Conservation (phyloP, 805 yeast genomes). For the Ogataea pignaliae region DNA sequence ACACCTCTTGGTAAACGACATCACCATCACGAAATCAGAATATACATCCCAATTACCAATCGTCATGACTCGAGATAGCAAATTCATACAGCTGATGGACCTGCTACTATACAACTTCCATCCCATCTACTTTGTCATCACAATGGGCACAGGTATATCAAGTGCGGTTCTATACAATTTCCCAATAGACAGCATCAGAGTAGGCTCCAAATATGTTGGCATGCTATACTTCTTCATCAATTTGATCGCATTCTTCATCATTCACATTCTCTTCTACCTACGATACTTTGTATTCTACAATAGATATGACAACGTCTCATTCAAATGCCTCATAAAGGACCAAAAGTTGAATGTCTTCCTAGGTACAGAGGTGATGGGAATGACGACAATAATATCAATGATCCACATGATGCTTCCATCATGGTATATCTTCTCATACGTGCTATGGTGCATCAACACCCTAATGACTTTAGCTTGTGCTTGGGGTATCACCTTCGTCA, state of each 20-base stretch:
- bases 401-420: slow-evolving; percentile 36
- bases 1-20: no score
- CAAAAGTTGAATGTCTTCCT: slow-evolving; percentile 54
- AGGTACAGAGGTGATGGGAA: slow-evolving; percentile 83
- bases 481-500: slow-evolving; percentile 54
- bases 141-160: slow-evolving; percentile 86
- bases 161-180: slow-evolving; percentile 56
- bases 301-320: slow-evolving; percentile 18
- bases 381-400: slow-evolving; percentile 58
- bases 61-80: neutral
- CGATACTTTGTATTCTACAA: slow-evolving; percentile 35
- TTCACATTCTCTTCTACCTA: slow-evolving; percentile 38
- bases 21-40: no score
- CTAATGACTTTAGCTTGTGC: slow-evolving; percentile 52
- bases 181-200: slow-evolving; percentile 49
- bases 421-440: slow-evolving; percentile 50
- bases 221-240: slow-evolving; percentile 61
- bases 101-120: slow-evolving; percentile 28
- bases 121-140: slow-evolving; percentile 63
- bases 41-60: no score
- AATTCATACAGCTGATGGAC: slow-evolving; percentile 5
- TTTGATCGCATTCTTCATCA: slow-evolving; percentile 40
- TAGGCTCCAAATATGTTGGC: slow-evolving; percentile 38
- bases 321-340: slow-evolving; percentile 30
- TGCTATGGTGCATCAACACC: slow-evolving; percentile 72